Evolutionary conservation across 83 land plant genomes (phyloP), one percentile per base, ranked within the genome.

Genomic region (Picea mariana): DNA sequence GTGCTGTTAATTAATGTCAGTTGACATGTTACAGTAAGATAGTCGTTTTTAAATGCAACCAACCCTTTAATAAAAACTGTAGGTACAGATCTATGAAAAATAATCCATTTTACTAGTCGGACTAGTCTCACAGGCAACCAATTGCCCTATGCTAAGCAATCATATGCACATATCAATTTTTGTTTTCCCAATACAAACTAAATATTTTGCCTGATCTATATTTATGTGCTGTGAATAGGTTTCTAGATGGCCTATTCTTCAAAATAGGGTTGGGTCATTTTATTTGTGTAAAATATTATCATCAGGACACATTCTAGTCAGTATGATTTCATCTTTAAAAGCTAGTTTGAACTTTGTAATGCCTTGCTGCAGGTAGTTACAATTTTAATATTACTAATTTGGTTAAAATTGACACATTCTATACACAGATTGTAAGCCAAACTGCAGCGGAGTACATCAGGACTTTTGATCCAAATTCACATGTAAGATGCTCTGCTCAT

Each of bases 341-440:
- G 23, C n/a, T 42, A 44, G 4, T 7, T 49, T 49, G 55, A 49
- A 9, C 55, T 49, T 72, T 72, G 9, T 42, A 72, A 1, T 72
- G 69, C 5, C 9, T 21, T 72, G 23, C 26, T 44, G 58, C 11
- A 47, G 21, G 38, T 21, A 73, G 77, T 73, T 44, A 73, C 18
- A 73, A 23, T 9, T n/a, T 5, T 52, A 52, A 11, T 11, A 52
- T 52, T 52, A 52, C 58, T 52, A 52, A 52, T 11, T 52, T 52
- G 58, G 13, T 52, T 52, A 52, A 52, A 52, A 11, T 52, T 11
- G 58, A 52, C 58, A 52, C 79, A 15, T 77, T 60, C 16, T 18
- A 26, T 60, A 13, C 49, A 75, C 93, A 94, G 96, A 61, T 94
- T 82, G 81, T 86, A 1, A 88, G 89, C 77, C 89, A 86, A 75